Conservation (phyloP, 345 rosid species). For the Anacardium occidentale region DNA sequence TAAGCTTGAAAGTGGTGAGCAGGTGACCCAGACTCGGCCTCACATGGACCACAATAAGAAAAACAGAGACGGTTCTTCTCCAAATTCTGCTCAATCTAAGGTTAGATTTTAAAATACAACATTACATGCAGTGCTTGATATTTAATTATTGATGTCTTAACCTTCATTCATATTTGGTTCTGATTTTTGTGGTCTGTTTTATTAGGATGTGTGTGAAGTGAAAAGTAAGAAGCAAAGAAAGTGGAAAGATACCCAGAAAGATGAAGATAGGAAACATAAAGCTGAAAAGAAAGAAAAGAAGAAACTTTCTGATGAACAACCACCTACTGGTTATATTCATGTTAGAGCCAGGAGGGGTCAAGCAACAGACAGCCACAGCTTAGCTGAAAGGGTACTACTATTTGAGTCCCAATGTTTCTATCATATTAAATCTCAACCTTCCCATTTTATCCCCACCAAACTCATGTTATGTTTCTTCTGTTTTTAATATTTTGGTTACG, state of each 20-base stretch:
- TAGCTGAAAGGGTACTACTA: conserved; percentile 68
- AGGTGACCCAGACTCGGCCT: conserved; percentile 38
- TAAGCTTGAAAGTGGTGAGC: conserved; percentile 44
- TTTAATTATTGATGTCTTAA: background rate
- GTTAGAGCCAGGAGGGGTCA: conserved; percentile 87
- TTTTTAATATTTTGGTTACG: too few relatives aligned
- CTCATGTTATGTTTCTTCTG: too few relatives aligned
- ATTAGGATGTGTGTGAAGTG: conserved; percentile 43
- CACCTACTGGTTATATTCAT: conserved; percentile 67
- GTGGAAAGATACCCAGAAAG: conserved; percentile 23
- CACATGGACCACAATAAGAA: conserved; percentile 38
- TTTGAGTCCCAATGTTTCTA: background rate
- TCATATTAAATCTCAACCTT: background rate
- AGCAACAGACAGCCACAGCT: conserved; percentile 76
- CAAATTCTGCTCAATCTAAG: conserved; percentile 38
- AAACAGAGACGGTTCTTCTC: conserved; percentile 24
- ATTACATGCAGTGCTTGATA: background rate
- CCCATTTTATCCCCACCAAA: conserved; percentile 13
- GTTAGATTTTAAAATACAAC: conserved; percentile 19
- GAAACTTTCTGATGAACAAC: conserved; percentile 40
- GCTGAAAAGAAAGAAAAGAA: conserved; percentile 35
- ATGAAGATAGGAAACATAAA: conserved; percentile 27
- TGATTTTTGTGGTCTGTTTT: conserved; percentile 5
- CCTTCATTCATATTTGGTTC: background rate
- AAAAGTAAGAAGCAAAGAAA: conserved; percentile 53